Conservation (phyloP, 2,329 filamentous ascomycete genomes). For the Aspergillus sp. region DNA sequence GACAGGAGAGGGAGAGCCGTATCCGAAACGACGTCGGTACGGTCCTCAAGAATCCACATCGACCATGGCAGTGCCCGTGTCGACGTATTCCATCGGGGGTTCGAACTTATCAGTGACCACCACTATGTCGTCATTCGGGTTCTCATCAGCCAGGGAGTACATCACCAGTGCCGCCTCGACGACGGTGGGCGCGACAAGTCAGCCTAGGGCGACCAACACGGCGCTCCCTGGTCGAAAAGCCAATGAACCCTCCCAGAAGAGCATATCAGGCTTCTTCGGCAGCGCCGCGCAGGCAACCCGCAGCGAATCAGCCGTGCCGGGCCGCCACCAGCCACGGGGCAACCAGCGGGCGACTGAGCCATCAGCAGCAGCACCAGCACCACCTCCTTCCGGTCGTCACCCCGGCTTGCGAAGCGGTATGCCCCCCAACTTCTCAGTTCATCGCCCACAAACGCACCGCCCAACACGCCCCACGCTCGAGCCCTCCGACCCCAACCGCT, state of each 20-base stretch:
- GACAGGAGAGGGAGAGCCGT: slow-evolving; percentile 18
- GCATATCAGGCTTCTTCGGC: slow-evolving; percentile 53
- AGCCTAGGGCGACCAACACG: slow-evolving; percentile 27
- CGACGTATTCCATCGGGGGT: slow-evolving; percentile 62
- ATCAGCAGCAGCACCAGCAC: background rate
- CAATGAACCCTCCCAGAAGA: slow-evolving; percentile 48
- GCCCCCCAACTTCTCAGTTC: slow-evolving; percentile 20
- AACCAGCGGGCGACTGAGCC: slow-evolving; percentile 7
- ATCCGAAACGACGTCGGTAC: slow-evolving; percentile 27
- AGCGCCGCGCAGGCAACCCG: slow-evolving; percentile 11
- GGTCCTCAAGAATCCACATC: slow-evolving; percentile 25
- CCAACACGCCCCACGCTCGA: slow-evolving; percentile 32
- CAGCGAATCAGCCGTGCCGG: slow-evolving; percentile 14
- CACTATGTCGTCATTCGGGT: slow-evolving; percentile 52
- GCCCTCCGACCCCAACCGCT: slow-evolving; percentile 27
- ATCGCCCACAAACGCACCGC: slow-evolving; percentile 32
- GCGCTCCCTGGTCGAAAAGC: slow-evolving; percentile 32
- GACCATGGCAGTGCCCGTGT: slow-evolving; percentile 35
- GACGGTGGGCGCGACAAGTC: slow-evolving; percentile 14
- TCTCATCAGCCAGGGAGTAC: slow-evolving; percentile 61
- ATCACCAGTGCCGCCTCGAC: slow-evolving; percentile 31
- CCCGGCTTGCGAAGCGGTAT: slow-evolving; percentile 14
- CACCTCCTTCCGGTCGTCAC: background rate
- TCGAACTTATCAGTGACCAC: slow-evolving; percentile 39
- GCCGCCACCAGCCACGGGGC: slow-evolving; percentile 9